Evolutionary conservation across 306 rosid species (phyloP), one percentile per base, ranked within the genome.

Genomic region (Quillaja saponaria): DNA sequence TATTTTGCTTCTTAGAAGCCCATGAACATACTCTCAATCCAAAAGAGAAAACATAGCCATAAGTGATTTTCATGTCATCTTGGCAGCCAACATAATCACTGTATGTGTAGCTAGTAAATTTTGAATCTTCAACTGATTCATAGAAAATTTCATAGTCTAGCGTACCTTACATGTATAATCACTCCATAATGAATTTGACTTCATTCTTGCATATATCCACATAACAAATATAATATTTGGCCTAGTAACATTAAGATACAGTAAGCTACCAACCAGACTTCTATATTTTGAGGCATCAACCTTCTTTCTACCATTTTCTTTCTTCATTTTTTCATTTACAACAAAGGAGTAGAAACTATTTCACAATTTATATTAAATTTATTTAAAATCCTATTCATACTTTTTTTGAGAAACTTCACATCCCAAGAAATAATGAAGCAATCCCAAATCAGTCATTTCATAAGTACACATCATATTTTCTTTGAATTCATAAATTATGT

Each of bases 381-480:
- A 35, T 3, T 11, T 62, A 13, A 4, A 10, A 62, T 11, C 1
- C 47, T 7, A 0, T 62, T 20, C 37, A 7, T 48, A 3, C 1
- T 1, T 3, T 4, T 8, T 62, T 49, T 62, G 56, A 5, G 47
- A 49, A n/a, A 60, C 66, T 7, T 60, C 54, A 1, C 42, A 3
- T 6, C 54, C 7, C 1, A 60, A 39, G 14, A 42, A 42, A 45
- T 62, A 58, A 12, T 34, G 10, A 31, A 12, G 17, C 13, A 46
- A n/a, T 3, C 64, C 49, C n/a, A 58, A 19, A 58, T 58, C 37
- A 15, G 10, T 40, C 49, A 58, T 58, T 4, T 58, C 49, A 41
- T 38, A 58, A 4, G 18, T 48, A 13, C 14, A 17, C 42, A 10
- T 58, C 47, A 62, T 47, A 4, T 55, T 34, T 4, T 18, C 11